Evolutionary conservation across 2,329 filamentous ascomycete genomes (phyloP), one percentile per base, ranked within the genome.

Genomic region (Colletotrichum chlorophyti): DNA sequence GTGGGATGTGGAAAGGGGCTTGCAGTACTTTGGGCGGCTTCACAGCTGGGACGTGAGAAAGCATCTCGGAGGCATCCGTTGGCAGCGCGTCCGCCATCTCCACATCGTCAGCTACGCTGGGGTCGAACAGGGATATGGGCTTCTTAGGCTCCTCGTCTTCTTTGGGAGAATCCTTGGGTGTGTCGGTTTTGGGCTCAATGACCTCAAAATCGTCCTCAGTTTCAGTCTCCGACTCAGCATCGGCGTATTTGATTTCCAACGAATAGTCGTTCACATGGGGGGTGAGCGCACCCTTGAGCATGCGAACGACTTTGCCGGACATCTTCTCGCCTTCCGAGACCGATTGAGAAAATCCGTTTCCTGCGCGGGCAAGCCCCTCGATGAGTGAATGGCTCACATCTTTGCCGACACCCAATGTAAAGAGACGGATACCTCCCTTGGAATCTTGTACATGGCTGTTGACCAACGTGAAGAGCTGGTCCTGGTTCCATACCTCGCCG

Each of bases 201-300:
- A 89, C 68, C 67, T 90, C 87, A 58, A 86, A 89, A 15, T 85
- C 85, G 12, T 85, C 81, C 1, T 75, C 71, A 6, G 45, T 37
- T 32, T 60, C 57, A 14, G 57, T 60, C 12, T 60, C 43, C 5
- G 51, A 60, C 12, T 64, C 67, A 4, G 60, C 54, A 6, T 58
- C 57, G 5, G 58, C 14, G 63, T 89, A 91, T 51, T 85, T 82
- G 60, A 91, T 73, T 65, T 89, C 84, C 2, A 91, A 73, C 0
- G 76, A 79, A 65, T 87, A 90, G 66, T 91, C 82, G 14, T 74
- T 80, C 40, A 90, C 76, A 61, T 91, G 88, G 0, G 88, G 87
- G 2, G 83, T 85, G 17, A 92, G 71, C 0, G 88, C 85, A 0
- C 83, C 89, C 67, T 90, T 91, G 54, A 93, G 76, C 89, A 93